Conservation (phyloP, 352 stramenopile genomes). For the Globisporangium recalcitrans region DNA sequence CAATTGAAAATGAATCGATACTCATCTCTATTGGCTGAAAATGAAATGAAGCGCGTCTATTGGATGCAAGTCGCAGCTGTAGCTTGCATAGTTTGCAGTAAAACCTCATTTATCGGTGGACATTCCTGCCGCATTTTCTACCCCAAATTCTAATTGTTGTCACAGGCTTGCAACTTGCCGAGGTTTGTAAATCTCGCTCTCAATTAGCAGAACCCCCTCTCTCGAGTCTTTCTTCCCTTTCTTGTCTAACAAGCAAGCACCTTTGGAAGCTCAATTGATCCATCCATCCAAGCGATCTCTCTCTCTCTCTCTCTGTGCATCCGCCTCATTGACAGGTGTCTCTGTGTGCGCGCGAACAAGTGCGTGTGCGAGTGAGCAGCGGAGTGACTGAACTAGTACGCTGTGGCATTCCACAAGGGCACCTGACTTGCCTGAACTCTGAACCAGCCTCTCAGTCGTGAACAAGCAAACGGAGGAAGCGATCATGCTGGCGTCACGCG, state of each 20-base stretch:
- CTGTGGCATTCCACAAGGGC: too few species aligned
- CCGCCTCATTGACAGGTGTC: not conserved
- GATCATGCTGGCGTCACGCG: slow-evolving; percentile 41
- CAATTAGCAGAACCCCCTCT: not conserved
- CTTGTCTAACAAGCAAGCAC: slow-evolving; percentile 1
- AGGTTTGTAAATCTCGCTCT: not conserved
- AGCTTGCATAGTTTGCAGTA: too few species aligned
- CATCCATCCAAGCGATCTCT: not conserved
- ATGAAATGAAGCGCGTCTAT: too few species aligned
- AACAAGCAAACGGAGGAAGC: not conserved
- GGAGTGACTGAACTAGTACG: not conserved
- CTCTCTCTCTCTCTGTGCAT: not conserved
- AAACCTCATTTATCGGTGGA: not conserved
- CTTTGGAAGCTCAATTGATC: not conserved
- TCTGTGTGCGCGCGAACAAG: not conserved
- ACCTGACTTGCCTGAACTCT: not conserved
- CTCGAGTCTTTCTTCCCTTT: not conserved
- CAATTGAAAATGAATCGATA: not conserved
- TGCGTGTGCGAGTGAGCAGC: too few species aligned
- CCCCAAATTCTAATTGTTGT: not conserved
- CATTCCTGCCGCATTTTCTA: not conserved
- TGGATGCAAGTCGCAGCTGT: too few species aligned
- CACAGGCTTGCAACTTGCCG: not conserved
- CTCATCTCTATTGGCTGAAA: too few species aligned
- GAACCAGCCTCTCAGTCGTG: not conserved